Base-by-base conservation (phyloP, 2,329 filamentous ascomycete species). In the Penicillium sp. region DNA sequence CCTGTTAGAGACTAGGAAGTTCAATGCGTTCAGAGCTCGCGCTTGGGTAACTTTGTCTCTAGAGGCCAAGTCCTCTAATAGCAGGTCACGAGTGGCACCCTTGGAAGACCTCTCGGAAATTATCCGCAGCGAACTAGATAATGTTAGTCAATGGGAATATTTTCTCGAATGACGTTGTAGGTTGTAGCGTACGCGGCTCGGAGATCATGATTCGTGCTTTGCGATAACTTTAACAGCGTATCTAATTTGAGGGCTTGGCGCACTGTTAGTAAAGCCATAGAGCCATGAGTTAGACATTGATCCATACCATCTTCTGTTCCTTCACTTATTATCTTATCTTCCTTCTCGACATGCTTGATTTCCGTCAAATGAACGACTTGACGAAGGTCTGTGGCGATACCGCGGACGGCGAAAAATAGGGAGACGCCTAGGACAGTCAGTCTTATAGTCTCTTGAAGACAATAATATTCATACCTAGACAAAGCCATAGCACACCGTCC, bases 241-340 rank as follows among this genome's bases (percentile, higher is more conserved):
- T 81, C 79, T 10, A 86, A 67, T 54, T 86, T 83, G 40, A 92
- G 78, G 2, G 87, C 76, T 79, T 54, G 3, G 16, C 11, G 5
- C 3, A 7, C 9, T n/a, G 38, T 73, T 47, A 74, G 60, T 48
- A 44, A 9, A 24, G 21, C 5, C 2, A n/a, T 36, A 36, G 4
- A n/a, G 13, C 4, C 5, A 18, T 21, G 10, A 3, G 8, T 7
- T n/a, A 34, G 24, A 4, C 0, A 8, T 5, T 1, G 6, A 13
- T 55, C 29, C 63, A n/a, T 14, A 77, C 76, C 83, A 67, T 91
- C 88, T 66, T 92, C 88, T 2, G 87, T 90, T 22, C 88, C 85
- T 69, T 91, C 86, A 13, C 86, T 89, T 60, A 91, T 89, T 69
- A 90, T 89, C 62, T 87, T 84, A 47, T 88, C 84, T 68, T 88